phyloP scores from a whole-genome alignment of 1,139 yeast genomes.

The Arxiozyma heterogenica region DNA sequence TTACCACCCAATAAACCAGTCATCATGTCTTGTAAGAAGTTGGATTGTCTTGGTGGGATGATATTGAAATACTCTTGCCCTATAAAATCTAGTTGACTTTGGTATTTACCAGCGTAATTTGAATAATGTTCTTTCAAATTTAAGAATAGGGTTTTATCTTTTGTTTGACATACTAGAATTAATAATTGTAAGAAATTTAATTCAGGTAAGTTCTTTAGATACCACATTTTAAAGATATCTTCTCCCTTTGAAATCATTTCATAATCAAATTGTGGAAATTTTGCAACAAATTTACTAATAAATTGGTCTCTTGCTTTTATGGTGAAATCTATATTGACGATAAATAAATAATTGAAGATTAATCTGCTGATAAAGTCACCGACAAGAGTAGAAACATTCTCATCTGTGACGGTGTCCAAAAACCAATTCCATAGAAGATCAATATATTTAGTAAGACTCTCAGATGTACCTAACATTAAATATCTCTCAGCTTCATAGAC shows the following conservation, averaged over 20 bases:
- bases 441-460: constrained; percentile 46
- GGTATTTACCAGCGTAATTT: constrained; percentile 30
- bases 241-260: constrained; percentile 18
- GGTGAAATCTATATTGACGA: constrained; percentile 54
- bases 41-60: constrained; percentile 46
- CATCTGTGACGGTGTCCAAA: constrained; percentile 22
- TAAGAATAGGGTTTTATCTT: constrained; percentile 40
- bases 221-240: constrained; percentile 20
- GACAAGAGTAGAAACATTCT: constrained; percentile 31
- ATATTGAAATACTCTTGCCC: constrained; percentile 53
- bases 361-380: constrained; percentile 53
- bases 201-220: constrained; percentile 33
- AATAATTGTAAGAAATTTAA: constrained; percentile 66
- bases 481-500: constrained; percentile 50
- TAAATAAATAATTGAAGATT: constrained; percentile 58
- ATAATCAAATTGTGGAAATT: constrained; percentile 9
- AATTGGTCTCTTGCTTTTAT: constrained; percentile 32
- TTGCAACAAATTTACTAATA: constrained; percentile 34
- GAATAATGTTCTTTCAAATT: constrained; percentile 48
- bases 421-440: constrained; percentile 54
- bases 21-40: constrained; percentile 79
- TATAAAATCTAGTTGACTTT: constrained; percentile 42
- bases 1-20: constrained; percentile 55
- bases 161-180: constrained; percentile 51
- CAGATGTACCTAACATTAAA: constrained; percentile 58